Percentiles rank a stretch among this genome's conserved stretches.
phyloP scores from a whole-genome alignment of 208 protist species.

The Trypanosoma theileri region DNA sequence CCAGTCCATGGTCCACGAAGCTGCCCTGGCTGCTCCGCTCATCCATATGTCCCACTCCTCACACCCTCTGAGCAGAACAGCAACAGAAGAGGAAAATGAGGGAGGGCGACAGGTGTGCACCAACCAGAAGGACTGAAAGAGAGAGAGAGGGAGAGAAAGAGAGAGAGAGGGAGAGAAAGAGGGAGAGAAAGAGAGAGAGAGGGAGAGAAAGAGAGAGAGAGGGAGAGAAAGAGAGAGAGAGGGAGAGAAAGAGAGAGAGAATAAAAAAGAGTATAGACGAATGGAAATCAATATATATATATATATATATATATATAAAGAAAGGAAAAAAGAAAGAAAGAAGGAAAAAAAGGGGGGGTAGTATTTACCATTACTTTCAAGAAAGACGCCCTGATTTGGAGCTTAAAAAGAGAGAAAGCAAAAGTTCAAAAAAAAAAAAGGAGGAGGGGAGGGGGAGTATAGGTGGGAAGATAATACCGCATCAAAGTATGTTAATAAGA shows the following conservation, averaged over 20 bases:
- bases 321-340: neutral
- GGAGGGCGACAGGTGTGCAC: neutral
- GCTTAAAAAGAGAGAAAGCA: too few species aligned
- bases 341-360: neutral
- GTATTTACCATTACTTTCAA: too few species aligned
- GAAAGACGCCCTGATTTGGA: too few species aligned
- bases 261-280: neutral
- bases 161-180: neutral
- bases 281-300: too few species aligned
- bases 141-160: neutral
- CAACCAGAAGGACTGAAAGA: constrained; percentile 1
- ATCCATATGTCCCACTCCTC: constrained; percentile 1
- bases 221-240: constrained; percentile 1
- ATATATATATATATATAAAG: neutral
- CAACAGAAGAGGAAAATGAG: neutral
- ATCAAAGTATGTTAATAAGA: too few species aligned
- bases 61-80: neutral
- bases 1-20: constrained; percentile 30
- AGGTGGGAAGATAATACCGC: too few species aligned
- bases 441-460: too few species aligned
- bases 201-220: neutral
- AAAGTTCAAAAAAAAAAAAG: neutral
- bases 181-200: neutral
- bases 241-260: neutral
- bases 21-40: constrained; percentile 23